Conservation (phyloP, 1,284 basidiomycete genomes). For the Quambalaria eucalypti region DNA sequence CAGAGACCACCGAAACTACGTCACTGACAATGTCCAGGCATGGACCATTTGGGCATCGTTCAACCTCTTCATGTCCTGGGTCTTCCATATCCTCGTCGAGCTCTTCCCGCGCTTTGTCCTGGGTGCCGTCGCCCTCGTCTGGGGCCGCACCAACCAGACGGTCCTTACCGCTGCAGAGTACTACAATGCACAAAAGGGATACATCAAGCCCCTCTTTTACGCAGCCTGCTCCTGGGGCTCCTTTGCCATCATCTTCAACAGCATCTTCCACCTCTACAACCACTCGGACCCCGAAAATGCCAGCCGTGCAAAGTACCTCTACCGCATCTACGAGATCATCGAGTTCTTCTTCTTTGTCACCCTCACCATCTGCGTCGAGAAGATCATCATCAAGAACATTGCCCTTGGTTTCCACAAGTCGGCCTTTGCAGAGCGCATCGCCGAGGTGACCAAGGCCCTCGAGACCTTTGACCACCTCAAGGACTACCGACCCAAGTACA, state of each 20-base stretch:
- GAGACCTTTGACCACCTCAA: slow-evolving; percentile 62
- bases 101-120: slow-evolving; percentile 29
- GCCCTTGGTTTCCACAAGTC: slow-evolving; percentile 58
- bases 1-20: slow-evolving; percentile 19
- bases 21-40: slow-evolving; percentile 40
- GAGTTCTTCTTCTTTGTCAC: slow-evolving; percentile 42
- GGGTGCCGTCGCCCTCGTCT: slow-evolving; percentile 23
- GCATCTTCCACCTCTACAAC: slow-evolving; percentile 32
- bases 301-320: slow-evolving; percentile 30
- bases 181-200: slow-evolving; percentile 35
- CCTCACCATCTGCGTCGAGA: slow-evolving; percentile 35
- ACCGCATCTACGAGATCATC: slow-evolving; percentile 42
- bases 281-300: slow-evolving; percentile 9
- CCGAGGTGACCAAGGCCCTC: slow-evolving; percentile 55
- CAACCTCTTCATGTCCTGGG: slow-evolving; percentile 40
- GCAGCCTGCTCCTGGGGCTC: slow-evolving; percentile 39
- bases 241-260: slow-evolving; percentile 42
- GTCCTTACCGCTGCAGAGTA: slow-evolving; percentile 29
- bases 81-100: slow-evolving; percentile 39
- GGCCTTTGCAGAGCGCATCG: slow-evolving; percentile 65
- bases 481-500: slow-evolving; percentile 59
- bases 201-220: slow-evolving; percentile 37
- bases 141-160: slow-evolving; percentile 32
- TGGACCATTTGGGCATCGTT: slow-evolving; percentile 45
- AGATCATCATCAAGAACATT: slow-evolving; percentile 40